Percentiles rank a stretch among this genome's conserved stretches.
Evolutionary conservation across 306 rosid genomes (phyloP).

Genomic region (Pterocarpus macrocarpus): DNA sequence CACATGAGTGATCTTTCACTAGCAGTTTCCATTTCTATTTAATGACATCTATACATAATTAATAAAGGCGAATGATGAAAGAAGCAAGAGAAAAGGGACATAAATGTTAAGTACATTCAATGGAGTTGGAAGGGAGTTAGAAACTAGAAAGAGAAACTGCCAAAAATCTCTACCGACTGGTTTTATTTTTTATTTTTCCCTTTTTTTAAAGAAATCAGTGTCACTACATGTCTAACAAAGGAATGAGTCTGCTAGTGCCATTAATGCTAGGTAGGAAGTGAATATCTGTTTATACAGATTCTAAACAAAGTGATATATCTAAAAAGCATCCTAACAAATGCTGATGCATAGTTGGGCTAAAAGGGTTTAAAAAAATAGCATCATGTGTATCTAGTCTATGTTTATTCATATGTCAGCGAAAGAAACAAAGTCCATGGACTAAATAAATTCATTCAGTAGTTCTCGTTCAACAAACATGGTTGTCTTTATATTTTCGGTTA

Average conservation of each 20-base stretch:
- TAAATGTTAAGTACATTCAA: neutral
- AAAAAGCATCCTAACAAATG: neutral
- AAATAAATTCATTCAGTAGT: conserved; percentile 1
- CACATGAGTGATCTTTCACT: neutral
- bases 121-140: neutral
- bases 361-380: neutral
- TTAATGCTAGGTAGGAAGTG: neutral
- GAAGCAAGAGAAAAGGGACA: neutral
- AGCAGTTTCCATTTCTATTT: neutral
- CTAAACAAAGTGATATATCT: neutral
- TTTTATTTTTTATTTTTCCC: neutral
- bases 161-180: conserved; percentile 15
- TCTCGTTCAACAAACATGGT: conserved; percentile 19
- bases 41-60: neutral
- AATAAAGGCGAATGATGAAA: neutral
- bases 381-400: neutral
- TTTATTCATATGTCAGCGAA: neutral
- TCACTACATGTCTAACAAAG: neutral
- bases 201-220: neutral
- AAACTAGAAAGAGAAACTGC: neutral
- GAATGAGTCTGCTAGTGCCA: neutral
- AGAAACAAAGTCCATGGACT: neutral
- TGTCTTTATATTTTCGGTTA: neutral
- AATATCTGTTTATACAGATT: neutral
- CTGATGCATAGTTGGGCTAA: conserved; percentile 6